Evolutionary conservation across 306 rosid genomes (phyloP).

Genomic region (Erythrophleum fordii): DNA sequence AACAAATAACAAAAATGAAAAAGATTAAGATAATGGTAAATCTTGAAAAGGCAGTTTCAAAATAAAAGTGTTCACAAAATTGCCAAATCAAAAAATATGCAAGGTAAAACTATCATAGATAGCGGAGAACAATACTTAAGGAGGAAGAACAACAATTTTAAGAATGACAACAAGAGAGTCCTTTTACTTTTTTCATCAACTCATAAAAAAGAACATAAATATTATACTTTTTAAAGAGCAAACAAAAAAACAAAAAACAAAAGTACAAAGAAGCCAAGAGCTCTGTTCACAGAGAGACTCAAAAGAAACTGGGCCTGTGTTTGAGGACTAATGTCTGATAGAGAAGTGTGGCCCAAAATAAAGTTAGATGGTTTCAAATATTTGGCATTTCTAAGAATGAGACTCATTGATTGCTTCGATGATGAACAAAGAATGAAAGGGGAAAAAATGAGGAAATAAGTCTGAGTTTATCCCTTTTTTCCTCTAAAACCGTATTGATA

Average conservation of each 20-base stretch:
- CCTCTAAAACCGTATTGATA: neutral
- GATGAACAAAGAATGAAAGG: neutral
- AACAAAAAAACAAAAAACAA: neutral
- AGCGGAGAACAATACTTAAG: neutral
- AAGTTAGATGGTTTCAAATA: slow-evolving; percentile 26
- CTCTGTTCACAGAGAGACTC: neutral
- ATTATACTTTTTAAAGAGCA: neutral
- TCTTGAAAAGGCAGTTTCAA: neutral
- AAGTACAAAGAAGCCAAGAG: neutral
- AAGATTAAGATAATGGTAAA: neutral
- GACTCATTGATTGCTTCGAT: neutral
- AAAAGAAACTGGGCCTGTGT: neutral
- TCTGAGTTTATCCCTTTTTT: neutral
- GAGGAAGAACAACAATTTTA: neutral
- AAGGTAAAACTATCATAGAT: neutral
- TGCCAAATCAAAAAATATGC: neutral
- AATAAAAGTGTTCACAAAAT: neutral
- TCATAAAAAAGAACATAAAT: neutral
- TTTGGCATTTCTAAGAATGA: neutral
- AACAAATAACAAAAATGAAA: neutral
- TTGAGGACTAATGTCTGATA: neutral
- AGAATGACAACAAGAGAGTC: neutral
- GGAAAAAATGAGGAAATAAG: neutral
- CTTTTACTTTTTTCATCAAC: neutral
- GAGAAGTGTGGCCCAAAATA: slow-evolving; percentile 21